These are phyloP conservation scores for Jamesozyma hellenica DNA, from an alignment of 805 yeast genomes.

Conservation along the genomic window DNA sequence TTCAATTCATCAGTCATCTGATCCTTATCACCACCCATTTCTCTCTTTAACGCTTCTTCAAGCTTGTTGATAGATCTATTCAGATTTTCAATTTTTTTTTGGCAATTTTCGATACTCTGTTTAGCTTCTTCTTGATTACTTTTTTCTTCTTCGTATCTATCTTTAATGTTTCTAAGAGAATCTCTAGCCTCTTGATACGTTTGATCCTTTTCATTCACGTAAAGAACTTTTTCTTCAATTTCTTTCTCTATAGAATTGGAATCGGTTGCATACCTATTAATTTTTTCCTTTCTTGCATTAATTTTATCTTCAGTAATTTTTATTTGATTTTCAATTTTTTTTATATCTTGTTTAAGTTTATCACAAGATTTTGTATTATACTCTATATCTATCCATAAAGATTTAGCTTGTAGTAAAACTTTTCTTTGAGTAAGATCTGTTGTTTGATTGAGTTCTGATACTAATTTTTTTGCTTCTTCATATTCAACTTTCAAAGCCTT, in stretches of 20 bases:
- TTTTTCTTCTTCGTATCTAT: slow-evolving; percentile 15
- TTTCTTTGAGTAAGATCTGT: slow-evolving; percentile 33
- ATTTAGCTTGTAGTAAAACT: slow-evolving; percentile 37
- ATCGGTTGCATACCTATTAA: slow-evolving; percentile 21
- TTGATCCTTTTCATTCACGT: slow-evolving; percentile 13
- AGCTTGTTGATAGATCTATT: slow-evolving; percentile 18
- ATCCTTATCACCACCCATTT: slow-evolving; percentile 26
- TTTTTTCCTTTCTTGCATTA: slow-evolving; percentile 17
- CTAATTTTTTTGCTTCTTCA: slow-evolving; percentile 34
- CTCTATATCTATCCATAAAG: slow-evolving; percentile 38
- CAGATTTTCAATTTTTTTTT: slow-evolving; percentile 14
- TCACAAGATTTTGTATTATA: slow-evolving; percentile 13
- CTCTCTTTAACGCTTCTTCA: slow-evolving; percentile 20
- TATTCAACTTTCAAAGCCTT: slow-evolving; percentile 33
- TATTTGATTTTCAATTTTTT: slow-evolving; percentile 12
- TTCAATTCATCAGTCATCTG: slow-evolving; percentile 16
- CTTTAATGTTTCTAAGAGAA: slow-evolving; percentile 9
- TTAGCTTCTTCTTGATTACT: slow-evolving; percentile 16
- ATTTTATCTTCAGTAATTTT: slow-evolving; percentile 11
- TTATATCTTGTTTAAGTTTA: slow-evolving; percentile 11
- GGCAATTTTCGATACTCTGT: slow-evolving; percentile 12
- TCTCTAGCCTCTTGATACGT: slow-evolving; percentile 13
- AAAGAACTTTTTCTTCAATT: slow-evolving; percentile 8
- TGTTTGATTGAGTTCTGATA: slow-evolving; percentile 33
- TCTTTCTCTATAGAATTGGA: slow-evolving; percentile 11